These are phyloP conservation scores for Hamamelis virginiana DNA, from an alignment of 164 flowering plant genomes.

Conservation along the genomic window DNA sequence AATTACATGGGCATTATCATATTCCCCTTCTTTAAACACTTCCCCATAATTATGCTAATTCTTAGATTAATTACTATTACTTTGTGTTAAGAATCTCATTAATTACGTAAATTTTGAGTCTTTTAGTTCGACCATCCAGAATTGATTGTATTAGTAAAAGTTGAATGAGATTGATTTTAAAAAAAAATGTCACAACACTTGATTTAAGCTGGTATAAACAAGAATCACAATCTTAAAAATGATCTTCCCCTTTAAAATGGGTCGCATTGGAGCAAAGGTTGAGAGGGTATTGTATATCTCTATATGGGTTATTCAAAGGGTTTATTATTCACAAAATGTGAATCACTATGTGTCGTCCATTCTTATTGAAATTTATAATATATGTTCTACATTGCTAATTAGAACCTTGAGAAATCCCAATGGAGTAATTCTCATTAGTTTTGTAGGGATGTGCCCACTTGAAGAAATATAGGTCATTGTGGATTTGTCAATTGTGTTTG, in stretches of 20 bases:
- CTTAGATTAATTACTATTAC: constrained; percentile 12
- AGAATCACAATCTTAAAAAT: constrained; percentile 16
- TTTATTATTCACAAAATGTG: background rate
- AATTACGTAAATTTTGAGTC: background rate
- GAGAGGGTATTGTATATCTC: background rate
- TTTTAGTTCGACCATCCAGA: background rate
- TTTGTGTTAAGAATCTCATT: constrained; percentile 20
- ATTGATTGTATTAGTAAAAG: background rate
- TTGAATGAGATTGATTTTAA: constrained; percentile 18
- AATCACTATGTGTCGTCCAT: background rate
- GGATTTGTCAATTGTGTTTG: constrained; percentile 24
- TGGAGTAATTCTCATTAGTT: constrained; percentile 4
- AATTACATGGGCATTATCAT: constrained; percentile 5
- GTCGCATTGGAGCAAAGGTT: background rate
- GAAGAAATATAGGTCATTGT: background rate
- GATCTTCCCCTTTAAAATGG: constrained; percentile 10
- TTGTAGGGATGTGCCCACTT: constrained; percentile 11
- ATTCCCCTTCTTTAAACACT: constrained; percentile 15
- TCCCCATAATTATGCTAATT: constrained; percentile 24
- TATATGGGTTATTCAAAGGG: constrained; percentile 3
- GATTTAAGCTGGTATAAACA: constrained; percentile 10
- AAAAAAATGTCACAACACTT: constrained; percentile 8
- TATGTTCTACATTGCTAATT: background rate
- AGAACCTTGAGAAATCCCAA: background rate
- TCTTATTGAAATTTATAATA: background rate